Evolutionary conservation across 495 filamentous ascomycete species (phyloP).

Genomic region (Aspergillus carlsbadensis): DNA sequence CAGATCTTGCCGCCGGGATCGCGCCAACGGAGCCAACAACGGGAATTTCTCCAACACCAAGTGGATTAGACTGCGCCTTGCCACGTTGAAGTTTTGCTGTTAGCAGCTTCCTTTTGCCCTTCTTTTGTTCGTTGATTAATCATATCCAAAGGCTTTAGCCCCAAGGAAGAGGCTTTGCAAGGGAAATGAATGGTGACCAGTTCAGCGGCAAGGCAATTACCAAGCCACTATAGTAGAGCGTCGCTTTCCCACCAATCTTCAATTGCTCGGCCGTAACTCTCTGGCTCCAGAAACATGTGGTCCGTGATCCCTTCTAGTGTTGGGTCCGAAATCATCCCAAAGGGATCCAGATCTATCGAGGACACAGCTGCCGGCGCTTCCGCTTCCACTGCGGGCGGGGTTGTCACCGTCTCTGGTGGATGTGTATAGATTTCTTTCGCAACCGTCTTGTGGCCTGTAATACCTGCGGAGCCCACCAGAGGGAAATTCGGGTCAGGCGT

Average conservation of each 20-base stretch:
- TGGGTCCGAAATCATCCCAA: constrained; percentile 18
- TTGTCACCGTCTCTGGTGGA: constrained; percentile 31
- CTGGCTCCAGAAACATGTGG: constrained; percentile 28
- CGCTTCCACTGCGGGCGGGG: constrained; percentile 11
- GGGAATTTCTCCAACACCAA: constrained; percentile 1
- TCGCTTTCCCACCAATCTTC: constrained; percentile 33
- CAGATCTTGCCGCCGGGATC: constrained; percentile 3
- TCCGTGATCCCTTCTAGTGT: constrained; percentile 22
- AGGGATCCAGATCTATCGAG: constrained; percentile 13
- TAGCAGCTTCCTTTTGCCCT: neutral
- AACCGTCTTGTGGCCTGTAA: constrained; percentile 36
- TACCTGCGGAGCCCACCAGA: constrained; percentile 35
- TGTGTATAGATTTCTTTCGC: constrained; percentile 32
- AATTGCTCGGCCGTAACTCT: constrained; percentile 34
- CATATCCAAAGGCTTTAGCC: neutral
- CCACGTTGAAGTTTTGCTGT: neutral
- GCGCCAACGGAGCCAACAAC: constrained; percentile 8
- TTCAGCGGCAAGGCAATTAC: neutral
- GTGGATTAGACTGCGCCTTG: constrained; percentile 1
- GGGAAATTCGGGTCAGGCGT: constrained; percentile 32
- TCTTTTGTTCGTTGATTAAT: neutral
- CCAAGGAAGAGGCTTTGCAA: neutral
- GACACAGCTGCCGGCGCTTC: constrained; percentile 5
- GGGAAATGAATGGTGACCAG: constrained; percentile 2
- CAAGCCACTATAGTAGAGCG: constrained; percentile 8